Evolutionary conservation across 345 rosid species (phyloP).

Genomic region (Heritiera littoralis): DNA sequence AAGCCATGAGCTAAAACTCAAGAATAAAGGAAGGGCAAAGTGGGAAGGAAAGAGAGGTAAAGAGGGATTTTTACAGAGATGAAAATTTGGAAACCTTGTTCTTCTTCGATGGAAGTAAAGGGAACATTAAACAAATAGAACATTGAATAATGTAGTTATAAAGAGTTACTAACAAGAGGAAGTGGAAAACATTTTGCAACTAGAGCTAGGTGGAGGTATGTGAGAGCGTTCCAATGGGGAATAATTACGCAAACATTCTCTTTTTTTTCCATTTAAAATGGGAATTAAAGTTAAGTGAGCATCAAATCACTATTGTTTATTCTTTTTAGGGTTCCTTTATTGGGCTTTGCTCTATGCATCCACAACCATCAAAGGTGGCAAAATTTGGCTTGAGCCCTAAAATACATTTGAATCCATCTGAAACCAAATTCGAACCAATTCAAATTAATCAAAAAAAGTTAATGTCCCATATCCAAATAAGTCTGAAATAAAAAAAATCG

Average conservation of each 20-base stretch:
- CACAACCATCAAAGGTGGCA: too few relatives aligned
- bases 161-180: conserved; percentile 9
- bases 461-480: too few relatives aligned
- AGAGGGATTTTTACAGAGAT: too few relatives aligned
- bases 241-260: conserved; percentile 17
- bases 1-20: not conserved
- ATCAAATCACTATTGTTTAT: too few relatives aligned
- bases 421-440: too few relatives aligned
- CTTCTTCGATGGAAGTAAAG: not conserved
- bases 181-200: not conserved
- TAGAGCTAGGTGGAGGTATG: not conserved
- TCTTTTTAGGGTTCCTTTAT: too few relatives aligned
- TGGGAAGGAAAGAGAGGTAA: not conserved
- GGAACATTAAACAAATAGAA: not conserved
- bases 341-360: too few relatives aligned
- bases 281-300: not conserved
- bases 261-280: not conserved
- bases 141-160: not conserved
- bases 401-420: too few relatives aligned
- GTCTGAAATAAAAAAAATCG: too few relatives aligned
- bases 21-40: not conserved
- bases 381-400: too few relatives aligned
- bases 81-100: not conserved
- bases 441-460: too few relatives aligned
- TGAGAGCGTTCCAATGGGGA: not conserved